Evolutionary conservation across 2,329 filamentous ascomycete genomes (phyloP), one percentile per base, ranked within the genome.

Genomic region (Fusarium drepaniforme): DNA sequence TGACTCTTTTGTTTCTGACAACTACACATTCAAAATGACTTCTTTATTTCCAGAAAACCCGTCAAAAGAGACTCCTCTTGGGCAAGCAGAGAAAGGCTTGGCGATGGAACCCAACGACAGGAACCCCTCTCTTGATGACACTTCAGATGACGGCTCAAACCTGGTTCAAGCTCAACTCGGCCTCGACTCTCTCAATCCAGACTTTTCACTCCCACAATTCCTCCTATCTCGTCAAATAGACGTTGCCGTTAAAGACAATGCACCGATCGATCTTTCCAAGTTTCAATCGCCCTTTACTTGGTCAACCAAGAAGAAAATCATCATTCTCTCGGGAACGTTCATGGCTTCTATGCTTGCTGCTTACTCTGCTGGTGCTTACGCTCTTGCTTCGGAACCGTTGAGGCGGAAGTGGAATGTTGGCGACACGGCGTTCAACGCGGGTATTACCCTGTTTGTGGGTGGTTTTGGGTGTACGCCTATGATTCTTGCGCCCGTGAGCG

Each of bases 401-500:
- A 85, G 82, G 3, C 77, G 82, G 5, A 83, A 89, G 79, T 94
- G 91, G 91, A 76, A 86, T 11, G 83, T 93, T 9, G 88, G 88
- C 37, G 79, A 83, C 23, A 87, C 90, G 8, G 89, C 89, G 3
- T 88, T 88, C 59, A 87, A 90, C 18, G 82, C 90, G 4, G 91
- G 91, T 28, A 90, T 93, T 56, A 93, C 92, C 0, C 82, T 87
- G 0, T 94, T 93, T 81, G 92, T 91, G 7, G 79, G 84, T 53
- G 91, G 91, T 0, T 94, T 94, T 75, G 92, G 85, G 2, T 82
- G 92, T 57, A 89, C 91, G 0, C 92, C 92, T 0, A 93, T 94
- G 91, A 83, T 92, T 4, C 84, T 93, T 1, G 92, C 92, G 0
- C 92, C 92, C 0, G 90, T 93, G 67, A 91, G 89, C 3, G 92